Evolutionary conservation across 768 basidiomycete genomes (phyloP), one percentile per base, ranked within the genome.

Genomic region (Naganishia kalamii): DNA sequence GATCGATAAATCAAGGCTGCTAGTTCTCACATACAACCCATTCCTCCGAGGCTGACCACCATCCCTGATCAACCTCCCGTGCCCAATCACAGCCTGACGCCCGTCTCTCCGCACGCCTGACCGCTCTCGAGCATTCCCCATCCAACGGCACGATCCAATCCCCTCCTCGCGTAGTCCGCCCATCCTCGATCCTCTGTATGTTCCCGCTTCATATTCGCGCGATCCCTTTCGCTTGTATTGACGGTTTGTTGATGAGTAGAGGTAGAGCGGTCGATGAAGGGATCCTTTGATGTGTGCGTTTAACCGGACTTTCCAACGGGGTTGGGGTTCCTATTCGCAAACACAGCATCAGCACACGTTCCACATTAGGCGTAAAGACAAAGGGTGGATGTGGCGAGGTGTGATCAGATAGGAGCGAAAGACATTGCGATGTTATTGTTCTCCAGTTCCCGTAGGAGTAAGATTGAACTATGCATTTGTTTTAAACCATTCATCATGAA

Each of bases 331-430:
- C 77, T 78, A 68, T 67, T 29, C 17, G 65, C 47, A 15, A 47
- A 27, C 43, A 62, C 27, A 51, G 32, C 61, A 32, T 63, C 63
- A 40, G 46, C 33, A 66, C 33, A 51, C 66, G 30, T 61, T 37
- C 13, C 33, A 11, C 23, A 11, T 51, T 23, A 57, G 32, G 35
- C 23, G 23, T 37, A 1, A n/a, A 52, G 29, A 60, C 40, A 32
- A 47, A 10, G 29, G 37, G 69, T 48, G 47, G 60, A 63, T 65
- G 65, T 60, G 65, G 67, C 60, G 72, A 61, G 63, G 47, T 51
- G 64, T 27, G 57, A 30, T 93, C 92, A 93, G 90, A 93, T 93
- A 93, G 91, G 90, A 93, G 92, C 91, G 92, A 93, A 93, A 93
- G 92, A 96, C 90, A 85, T 74, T 81, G 85, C 62, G 88, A 89